Percentiles rank a stretch among this genome's conserved stretches.
Conservation (phyloP, 371 early-diverging fungal species). For the Synchytrium microbalum region DNA sequence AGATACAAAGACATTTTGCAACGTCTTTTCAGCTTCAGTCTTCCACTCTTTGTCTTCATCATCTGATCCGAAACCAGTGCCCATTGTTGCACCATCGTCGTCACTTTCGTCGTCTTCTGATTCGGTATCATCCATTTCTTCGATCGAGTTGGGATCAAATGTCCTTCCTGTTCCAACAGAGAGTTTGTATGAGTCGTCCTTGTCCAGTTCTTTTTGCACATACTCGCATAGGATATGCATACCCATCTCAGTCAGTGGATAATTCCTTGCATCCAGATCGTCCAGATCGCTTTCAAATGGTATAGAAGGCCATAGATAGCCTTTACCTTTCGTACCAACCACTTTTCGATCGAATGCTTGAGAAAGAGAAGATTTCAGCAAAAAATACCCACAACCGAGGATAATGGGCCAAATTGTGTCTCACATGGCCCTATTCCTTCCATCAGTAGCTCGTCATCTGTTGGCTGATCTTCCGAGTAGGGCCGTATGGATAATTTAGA, state of each 20-base stretch:
- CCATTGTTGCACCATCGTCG: slow-evolving; percentile 2
- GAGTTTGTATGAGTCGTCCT: too few relatives aligned
- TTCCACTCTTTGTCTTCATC: slow-evolving; percentile 46
- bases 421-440: not conserved
- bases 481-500: slow-evolving; percentile 51
- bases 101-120: slow-evolving; percentile 22
- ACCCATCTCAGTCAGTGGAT: not conserved
- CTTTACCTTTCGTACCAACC: slow-evolving; percentile 33
- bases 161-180: slow-evolving; percentile 9
- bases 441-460: too few relatives aligned
- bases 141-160: too few relatives aligned
- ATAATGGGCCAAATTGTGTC: not conserved
- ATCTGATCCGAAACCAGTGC: not conserved
- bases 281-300: slow-evolving; percentile 19
- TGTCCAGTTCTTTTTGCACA: slow-evolving; percentile 33
- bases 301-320: slow-evolving; percentile 37
- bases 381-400: too few relatives aligned
- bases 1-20: slow-evolving; percentile 74
- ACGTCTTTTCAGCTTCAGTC: slow-evolving; percentile 67
- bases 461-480: slow-evolving; percentile 33
- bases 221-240: not conserved
- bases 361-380: not conserved
- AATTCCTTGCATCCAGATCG: not conserved
- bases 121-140: slow-evolving; percentile 28
- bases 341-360: slow-evolving; percentile 26